A percentile compares a stretch with the other conserved stretches of the same genome.
These are phyloP conservation scores for Myochromella boudieri DNA, from an alignment of 768 basidiomycete species.

Conservation along the genomic window DNA sequence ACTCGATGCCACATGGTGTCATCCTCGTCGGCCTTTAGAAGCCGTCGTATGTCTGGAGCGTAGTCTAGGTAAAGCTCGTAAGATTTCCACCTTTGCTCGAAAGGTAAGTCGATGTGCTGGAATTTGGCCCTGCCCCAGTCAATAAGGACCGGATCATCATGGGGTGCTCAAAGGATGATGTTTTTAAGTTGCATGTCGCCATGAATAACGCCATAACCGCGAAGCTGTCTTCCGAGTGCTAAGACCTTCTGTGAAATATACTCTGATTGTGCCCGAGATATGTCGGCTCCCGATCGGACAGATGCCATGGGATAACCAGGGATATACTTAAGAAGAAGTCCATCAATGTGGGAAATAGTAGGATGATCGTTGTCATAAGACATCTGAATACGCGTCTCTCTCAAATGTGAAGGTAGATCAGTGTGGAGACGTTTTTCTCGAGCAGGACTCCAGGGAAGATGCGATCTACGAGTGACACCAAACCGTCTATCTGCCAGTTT, in stretches of 20 bases:
- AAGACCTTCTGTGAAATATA: slow-evolving; percentile 3
- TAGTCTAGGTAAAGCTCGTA: too few species aligned
- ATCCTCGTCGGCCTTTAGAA: too few species aligned
- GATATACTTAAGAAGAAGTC: slow-evolving; percentile 6
- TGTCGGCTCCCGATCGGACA: neutral
- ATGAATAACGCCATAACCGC: neutral
- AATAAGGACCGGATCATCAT: neutral
- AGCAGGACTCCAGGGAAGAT: too few species aligned
- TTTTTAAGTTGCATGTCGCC: slow-evolving; percentile 2
- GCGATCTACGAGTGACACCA: too few species aligned
- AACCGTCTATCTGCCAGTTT: too few species aligned
- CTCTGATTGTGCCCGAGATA: neutral
- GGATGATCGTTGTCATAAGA: neutral
- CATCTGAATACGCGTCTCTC: neutral
- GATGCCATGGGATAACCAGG: slow-evolving; percentile 1
- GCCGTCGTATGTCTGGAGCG: too few species aligned
- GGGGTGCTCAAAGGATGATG: neutral
- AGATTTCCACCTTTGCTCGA: too few species aligned
- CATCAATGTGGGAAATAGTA: neutral
- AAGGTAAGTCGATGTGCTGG: too few species aligned
- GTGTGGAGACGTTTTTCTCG: too few species aligned
- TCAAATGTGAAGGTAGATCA: too few species aligned
- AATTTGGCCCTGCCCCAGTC: neutral
- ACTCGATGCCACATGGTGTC: too few species aligned
- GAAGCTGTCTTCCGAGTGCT: slow-evolving; percentile 1